Base-by-base conservation (phyloP, 805 yeast species). In the Candida palmyrensis region DNA sequence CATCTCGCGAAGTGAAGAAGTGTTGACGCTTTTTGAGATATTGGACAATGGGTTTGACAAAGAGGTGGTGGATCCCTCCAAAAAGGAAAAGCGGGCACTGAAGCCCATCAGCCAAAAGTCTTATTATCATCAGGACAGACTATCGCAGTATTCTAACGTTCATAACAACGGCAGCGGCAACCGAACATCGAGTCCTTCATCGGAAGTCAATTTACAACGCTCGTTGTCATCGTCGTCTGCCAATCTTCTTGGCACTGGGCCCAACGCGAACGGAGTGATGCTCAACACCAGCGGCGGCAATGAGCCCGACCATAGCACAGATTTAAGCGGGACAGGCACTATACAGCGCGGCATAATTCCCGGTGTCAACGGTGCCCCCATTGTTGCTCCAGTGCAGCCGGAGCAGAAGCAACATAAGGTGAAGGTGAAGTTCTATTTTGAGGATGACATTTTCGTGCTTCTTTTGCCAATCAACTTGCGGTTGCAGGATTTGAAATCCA, bases 401-500 rank as follows among this genome's bases (percentile, higher is more conserved):
- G 49, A 26, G 27, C 55, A 32, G 11, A 48, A 48, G 32, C 44
- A 28, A 15, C 17, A 48, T 23, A 75, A 75, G 45, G 59, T 66
- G 13, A 84, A 84, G 53, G 73, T 83, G 32, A 84, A 84, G 53
- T 82, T 84, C 48, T 84, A 79, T 52, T 82, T 76, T 48, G 79
- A 78, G 38, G 92, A 82, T 47, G 95, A 84, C 50, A 84, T 84
- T 11, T 84, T 83, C 62, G 92, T 87, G 1, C 65, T 84, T 26
- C 55, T 77, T 39, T 59, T 79, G 24, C 76, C 77, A 20, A 48
- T 63, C 10, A 64, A 60, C 39, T 68, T 72, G 31, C 59, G 73
- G 3, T 52, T 73, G 28, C 61, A 56, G 21, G 82, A 75, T 37
- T 49, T 79, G 37, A 68, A 69, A 41, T 51, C 59, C 18, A 78